A percentile compares a stretch with the other conserved stretches of the same genome.
phyloP scores from a whole-genome alignment of 2,329 filamentous ascomycete species.

The Truncatella angustata region DNA sequence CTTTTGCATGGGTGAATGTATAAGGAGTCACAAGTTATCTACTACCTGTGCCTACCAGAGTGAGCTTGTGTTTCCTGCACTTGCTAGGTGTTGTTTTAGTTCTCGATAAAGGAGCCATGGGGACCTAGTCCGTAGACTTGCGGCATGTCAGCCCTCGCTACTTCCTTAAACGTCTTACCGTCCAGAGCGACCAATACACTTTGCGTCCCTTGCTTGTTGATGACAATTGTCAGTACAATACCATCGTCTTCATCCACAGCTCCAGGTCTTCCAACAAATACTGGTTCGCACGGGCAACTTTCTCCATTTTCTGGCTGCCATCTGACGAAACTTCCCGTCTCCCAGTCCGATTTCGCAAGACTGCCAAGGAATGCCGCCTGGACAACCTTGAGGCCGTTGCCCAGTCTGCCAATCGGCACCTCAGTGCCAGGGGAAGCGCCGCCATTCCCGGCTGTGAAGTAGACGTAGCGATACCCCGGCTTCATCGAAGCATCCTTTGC shows the following conservation, averaged over 20 bases:
- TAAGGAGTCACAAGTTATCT: no score
- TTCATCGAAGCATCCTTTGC: constrained; percentile 15
- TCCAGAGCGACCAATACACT: constrained; percentile 17
- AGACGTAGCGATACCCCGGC: constrained; percentile 16
- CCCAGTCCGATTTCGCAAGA: constrained; percentile 17
- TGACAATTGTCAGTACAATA: constrained; percentile 15
- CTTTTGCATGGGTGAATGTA: no score
- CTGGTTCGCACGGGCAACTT: constrained; percentile 14
- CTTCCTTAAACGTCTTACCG: constrained; percentile 15
- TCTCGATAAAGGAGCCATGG: constrained; percentile 15
- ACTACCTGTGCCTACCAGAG: no score
- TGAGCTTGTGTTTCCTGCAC: no score
- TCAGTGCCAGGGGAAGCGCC: constrained; percentile 13
- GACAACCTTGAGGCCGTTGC: constrained; percentile 9
- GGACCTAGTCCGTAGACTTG: constrained; percentile 14
- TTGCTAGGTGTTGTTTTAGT: no score
- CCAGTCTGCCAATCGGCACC: constrained; percentile 15
- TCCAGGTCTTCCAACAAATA: constrained; percentile 16
- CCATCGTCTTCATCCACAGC: constrained; percentile 17
- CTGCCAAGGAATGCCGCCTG: constrained; percentile 14
- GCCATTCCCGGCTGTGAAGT: constrained; percentile 15
- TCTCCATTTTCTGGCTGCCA: constrained; percentile 15
- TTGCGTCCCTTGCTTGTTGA: constrained; percentile 14
- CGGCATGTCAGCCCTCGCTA: constrained; percentile 16
- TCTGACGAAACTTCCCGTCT: constrained; percentile 14